Conservation (phyloP, 345 rosid species). For the Salix suchowensis region DNA sequence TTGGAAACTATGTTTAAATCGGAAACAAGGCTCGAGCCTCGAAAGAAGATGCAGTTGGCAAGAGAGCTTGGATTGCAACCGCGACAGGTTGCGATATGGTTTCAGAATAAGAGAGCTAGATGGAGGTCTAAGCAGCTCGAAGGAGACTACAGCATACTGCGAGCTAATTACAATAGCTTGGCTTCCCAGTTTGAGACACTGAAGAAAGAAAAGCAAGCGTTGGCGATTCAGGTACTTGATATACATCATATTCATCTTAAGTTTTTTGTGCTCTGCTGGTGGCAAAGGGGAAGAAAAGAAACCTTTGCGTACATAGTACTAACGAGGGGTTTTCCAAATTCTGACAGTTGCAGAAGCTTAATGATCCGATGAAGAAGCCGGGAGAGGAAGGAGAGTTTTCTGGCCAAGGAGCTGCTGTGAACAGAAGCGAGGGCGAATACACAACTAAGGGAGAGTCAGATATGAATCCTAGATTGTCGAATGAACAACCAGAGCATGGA, state of each 20-base stretch:
- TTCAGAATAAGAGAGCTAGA: constrained; percentile 82
- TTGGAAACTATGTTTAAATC: constrained; percentile 64
- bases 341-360: constrained; percentile 59
- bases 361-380: constrained; percentile 30
- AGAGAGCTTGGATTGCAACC: constrained; percentile 78
- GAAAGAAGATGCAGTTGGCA: constrained; percentile 67
- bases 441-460: constrained; percentile 27
- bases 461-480: constrained; percentile 27
- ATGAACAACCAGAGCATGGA: constrained; percentile 31
- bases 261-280: background rate
- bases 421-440: constrained; percentile 42
- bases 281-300: background rate
- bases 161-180: constrained; percentile 46
- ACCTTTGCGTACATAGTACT: background rate
- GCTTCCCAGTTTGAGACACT: constrained; percentile 53
- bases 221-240: constrained; percentile 49
- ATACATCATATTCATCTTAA: background rate
- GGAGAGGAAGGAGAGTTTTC: constrained; percentile 30
- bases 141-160: constrained; percentile 48
- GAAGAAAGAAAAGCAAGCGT: constrained; percentile 63
- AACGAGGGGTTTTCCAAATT: background rate
- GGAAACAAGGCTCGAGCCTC: constrained; percentile 68
- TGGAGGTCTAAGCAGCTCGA: constrained; percentile 87
- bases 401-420: constrained; percentile 14
- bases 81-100: constrained; percentile 88